Evolutionary conservation across 257 asterid genomes (phyloP).

Genomic region (Eustoma russellianum): DNA sequence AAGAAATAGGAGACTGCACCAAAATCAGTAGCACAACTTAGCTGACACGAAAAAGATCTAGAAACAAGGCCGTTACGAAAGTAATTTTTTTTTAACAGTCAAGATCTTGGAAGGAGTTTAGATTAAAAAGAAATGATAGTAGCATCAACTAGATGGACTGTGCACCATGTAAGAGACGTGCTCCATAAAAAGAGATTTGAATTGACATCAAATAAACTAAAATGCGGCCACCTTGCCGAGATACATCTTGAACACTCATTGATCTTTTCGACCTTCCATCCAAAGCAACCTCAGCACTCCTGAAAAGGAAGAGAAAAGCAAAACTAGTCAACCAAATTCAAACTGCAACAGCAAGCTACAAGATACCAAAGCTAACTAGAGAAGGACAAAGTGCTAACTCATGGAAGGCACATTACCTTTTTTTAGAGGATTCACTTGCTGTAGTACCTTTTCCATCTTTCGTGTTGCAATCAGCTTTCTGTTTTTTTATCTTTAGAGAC

Average conservation of each 20-base stretch:
- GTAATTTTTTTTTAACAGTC: too few relatives aligned
- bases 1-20: too few relatives aligned
- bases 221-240: constrained; percentile 42
- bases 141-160: too few relatives aligned
- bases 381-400: neutral
- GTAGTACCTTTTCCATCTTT: constrained; percentile 40
- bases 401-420: constrained; percentile 44
- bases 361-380: neutral
- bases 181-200: neutral
- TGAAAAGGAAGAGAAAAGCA: constrained; percentile 20
- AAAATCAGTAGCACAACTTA: too few relatives aligned
- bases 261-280: constrained; percentile 63
- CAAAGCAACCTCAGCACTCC: constrained; percentile 63
- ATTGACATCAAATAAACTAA: neutral
- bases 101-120: too few relatives aligned
- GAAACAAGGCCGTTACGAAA: too few relatives aligned
- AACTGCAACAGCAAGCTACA: neutral
- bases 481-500: constrained; percentile 64
- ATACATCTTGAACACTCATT: constrained; percentile 34
- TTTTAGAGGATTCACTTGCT: constrained; percentile 40
- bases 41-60: too few relatives aligned
- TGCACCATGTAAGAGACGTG: neutral
- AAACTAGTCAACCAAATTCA: neutral
- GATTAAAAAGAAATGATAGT: too few relatives aligned
- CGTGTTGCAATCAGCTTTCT: constrained; percentile 41